Percentiles rank a stretch among this genome's conserved stretches.
Conservation (phyloP, 805 yeast genomes). For the Saccharomycopsis sp. region DNA sequence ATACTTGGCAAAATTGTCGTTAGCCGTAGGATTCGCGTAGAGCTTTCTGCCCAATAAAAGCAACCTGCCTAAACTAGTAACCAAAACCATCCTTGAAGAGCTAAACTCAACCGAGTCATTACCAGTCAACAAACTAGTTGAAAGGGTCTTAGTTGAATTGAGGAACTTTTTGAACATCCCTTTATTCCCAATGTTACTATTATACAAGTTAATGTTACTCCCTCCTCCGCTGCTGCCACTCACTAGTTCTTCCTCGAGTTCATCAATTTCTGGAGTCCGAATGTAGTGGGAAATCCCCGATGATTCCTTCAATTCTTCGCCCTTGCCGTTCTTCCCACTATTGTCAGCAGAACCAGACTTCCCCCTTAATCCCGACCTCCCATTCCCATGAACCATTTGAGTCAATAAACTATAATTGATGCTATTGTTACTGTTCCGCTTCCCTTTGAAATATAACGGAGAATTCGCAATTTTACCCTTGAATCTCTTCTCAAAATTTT, state of each 20-base stretch:
- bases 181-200: constrained; percentile 11
- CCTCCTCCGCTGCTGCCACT: constrained; percentile 1
- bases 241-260: constrained; percentile 20
- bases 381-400: constrained; percentile 24
- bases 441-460: constrained; percentile 36
- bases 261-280: constrained; percentile 24
- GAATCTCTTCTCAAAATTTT: constrained; percentile 41
- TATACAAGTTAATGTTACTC: constrained; percentile 22
- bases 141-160: constrained; percentile 13
- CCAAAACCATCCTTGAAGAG: constrained; percentile 38
- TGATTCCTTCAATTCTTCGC: not conserved
- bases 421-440: constrained; percentile 22
- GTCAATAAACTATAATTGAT: constrained; percentile 19
- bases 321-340: not conserved
- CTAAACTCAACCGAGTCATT: constrained; percentile 17
- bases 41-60: constrained; percentile 33
- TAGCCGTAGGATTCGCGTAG: not conserved
- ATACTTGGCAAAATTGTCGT: constrained; percentile 26
- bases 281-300: constrained; percentile 11
- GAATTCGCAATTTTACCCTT: constrained; percentile 46
- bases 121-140: not conserved
- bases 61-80: constrained; percentile 49
- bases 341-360: not conserved
- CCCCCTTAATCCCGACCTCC: constrained; percentile 22
- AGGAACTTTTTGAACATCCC: constrained; percentile 28